Evolutionary conservation across 2,329 filamentous ascomycete genomes (phyloP).

Genomic region (Fusarium sp.): DNA sequence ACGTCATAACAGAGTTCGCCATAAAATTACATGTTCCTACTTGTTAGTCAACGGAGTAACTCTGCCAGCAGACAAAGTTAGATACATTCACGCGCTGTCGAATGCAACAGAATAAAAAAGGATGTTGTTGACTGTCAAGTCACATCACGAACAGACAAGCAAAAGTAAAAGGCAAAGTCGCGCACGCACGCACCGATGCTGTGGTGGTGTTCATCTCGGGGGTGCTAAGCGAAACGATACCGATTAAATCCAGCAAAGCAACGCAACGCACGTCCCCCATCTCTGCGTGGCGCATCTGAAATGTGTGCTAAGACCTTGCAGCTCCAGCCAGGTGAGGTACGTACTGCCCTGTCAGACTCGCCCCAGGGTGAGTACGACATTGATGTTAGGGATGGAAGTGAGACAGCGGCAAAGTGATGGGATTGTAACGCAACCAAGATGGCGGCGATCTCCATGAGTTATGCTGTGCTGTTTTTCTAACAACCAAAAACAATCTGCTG

Average conservation of each 20-base stretch:
- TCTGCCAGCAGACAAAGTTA: background rate
- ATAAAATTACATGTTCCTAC: background rate
- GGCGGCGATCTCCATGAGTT: slow-evolving; percentile 1
- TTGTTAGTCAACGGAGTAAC: too few species aligned
- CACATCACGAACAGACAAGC: slow-evolving; percentile 13
- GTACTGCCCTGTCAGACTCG: slow-evolving; percentile 17
- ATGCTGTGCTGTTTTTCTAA: background rate
- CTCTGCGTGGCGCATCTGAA: slow-evolving; percentile 37
- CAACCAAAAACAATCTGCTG: background rate
- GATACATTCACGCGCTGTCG: slow-evolving; percentile 2
- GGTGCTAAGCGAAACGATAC: slow-evolving; percentile 43
- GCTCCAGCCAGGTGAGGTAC: slow-evolving; percentile 12
- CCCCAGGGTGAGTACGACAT: slow-evolving; percentile 28
- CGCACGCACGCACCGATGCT: slow-evolving; percentile 31
- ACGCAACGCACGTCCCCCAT: slow-evolving; percentile 34
- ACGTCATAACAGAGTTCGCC: slow-evolving; percentile 15
- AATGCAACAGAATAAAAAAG: background rate
- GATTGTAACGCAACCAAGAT: slow-evolving; percentile 17
- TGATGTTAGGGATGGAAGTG: slow-evolving; percentile 28
- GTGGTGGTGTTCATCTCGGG: slow-evolving; percentile 40
- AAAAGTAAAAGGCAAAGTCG: slow-evolving; percentile 28
- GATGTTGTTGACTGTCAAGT: background rate
- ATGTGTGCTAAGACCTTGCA: slow-evolving; percentile 26
- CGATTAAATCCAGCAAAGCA: slow-evolving; percentile 41
- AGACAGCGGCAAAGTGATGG: slow-evolving; percentile 32